Conservation (phyloP, 208 protist species). For the Leishmania tropica region DNA sequence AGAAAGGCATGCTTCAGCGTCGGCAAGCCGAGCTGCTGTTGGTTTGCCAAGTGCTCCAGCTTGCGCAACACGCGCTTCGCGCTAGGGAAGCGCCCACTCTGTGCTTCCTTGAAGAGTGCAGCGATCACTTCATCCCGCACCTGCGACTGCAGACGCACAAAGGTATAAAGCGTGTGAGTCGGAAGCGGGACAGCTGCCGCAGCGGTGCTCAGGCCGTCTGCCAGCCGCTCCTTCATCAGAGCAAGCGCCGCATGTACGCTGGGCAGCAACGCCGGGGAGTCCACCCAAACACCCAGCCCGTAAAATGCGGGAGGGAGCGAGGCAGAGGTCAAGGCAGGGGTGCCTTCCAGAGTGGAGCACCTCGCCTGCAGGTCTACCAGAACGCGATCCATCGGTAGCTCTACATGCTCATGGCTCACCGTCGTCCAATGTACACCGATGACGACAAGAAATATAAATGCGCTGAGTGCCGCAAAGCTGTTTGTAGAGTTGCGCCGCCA, state of each 20-base stretch:
- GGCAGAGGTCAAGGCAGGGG: background rate
- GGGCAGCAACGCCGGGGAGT: conserved; percentile 40
- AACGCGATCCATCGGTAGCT: conserved; percentile 48
- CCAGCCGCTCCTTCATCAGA: conserved; percentile 44
- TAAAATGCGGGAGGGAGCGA: conserved; percentile 41
- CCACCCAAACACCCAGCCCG: conserved; percentile 72
- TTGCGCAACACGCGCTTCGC: background rate
- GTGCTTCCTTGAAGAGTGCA: conserved; percentile 1
- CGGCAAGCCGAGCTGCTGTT: conserved; percentile 71
- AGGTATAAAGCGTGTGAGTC: conserved; percentile 24
- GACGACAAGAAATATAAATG: conserved; percentile 30
- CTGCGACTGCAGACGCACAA: conserved; percentile 42
- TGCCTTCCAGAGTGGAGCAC: conserved; percentile 8
- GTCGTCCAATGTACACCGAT: conserved; percentile 52
- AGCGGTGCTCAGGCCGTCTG: conserved; percentile 2
- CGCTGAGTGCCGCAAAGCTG: conserved; percentile 18
- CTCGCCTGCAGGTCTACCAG: conserved; percentile 29
- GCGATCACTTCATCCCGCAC: conserved; percentile 16
- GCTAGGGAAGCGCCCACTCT: no score
- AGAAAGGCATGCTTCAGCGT: conserved; percentile 57
- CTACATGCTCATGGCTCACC: conserved; percentile 42
- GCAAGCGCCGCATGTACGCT: conserved; percentile 54
- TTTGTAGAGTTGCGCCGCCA: conserved; percentile 32
- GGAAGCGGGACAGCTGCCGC: conserved; percentile 13
- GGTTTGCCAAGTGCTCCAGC: conserved; percentile 25